These are phyloP conservation scores for Hyparrhenia diplandra DNA, from an alignment of 176 grass and related monocot species.

Conservation along the genomic window DNA sequence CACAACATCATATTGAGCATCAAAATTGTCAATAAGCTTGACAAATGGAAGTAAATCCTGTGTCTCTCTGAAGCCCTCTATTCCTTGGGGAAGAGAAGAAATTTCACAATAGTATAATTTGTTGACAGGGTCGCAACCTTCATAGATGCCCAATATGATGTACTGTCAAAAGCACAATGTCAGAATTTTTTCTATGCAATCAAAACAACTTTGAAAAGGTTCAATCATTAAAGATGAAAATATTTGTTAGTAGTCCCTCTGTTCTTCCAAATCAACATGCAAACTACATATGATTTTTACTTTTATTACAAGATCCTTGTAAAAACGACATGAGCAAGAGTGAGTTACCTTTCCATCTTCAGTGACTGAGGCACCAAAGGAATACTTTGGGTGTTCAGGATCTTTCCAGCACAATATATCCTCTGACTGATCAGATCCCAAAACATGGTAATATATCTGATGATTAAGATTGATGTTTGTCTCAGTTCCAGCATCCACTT, in stretches of 20 bases:
- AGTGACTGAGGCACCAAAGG: constrained; percentile 52
- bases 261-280: not conserved
- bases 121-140: constrained; percentile 87
- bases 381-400: constrained; percentile 77
- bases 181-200: not conserved
- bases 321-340: not conserved
- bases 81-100: constrained; percentile 59
- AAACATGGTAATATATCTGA: constrained; percentile 82
- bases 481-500: constrained; percentile 84
- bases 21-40: constrained; percentile 84
- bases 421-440: constrained; percentile 81
- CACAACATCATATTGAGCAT: constrained; percentile 65
- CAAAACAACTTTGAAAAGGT: not conserved
- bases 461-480: constrained; percentile 95
- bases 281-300: not conserved
- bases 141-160: constrained; percentile 54
- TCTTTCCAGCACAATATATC: constrained; percentile 98
- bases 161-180: constrained; percentile 49
- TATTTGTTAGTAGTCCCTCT: not conserved
- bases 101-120: constrained; percentile 86
- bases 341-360: constrained; percentile 74
- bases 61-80: constrained; percentile 59
- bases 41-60: constrained; percentile 74
- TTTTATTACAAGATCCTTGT: not conserved
- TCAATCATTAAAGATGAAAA: constrained; percentile 11